A percentile compares a stretch with the other conserved stretches of the same genome.
Conservation (phyloP, 2,329 filamentous ascomycete genomes). For the Phaeosphaeriaceae sp. region DNA sequence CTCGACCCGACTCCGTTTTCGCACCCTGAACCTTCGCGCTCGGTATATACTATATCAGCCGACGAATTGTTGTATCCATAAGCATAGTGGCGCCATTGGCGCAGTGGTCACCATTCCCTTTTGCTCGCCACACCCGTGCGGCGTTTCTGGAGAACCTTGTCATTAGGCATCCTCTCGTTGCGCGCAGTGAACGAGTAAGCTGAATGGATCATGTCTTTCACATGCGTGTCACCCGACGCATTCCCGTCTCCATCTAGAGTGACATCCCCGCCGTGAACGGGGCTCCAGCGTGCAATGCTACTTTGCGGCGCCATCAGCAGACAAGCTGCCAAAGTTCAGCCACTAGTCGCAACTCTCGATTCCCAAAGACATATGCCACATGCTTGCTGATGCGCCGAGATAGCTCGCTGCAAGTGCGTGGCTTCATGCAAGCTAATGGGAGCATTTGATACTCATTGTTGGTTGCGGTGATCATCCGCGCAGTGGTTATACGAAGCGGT, state of each 20-base stretch:
- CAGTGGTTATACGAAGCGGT: neutral
- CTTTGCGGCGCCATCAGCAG: constrained; percentile 24
- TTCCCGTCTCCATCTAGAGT: constrained; percentile 13
- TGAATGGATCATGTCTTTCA: constrained; percentile 17
- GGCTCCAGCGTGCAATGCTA: constrained; percentile 18
- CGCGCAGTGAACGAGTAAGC: constrained; percentile 23
- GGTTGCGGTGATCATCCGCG: neutral
- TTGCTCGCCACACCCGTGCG: constrained; percentile 39
- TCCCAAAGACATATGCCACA: constrained; percentile 2
- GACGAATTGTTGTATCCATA: constrained; percentile 28
- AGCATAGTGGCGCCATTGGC: constrained; percentile 37
- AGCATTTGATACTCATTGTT: neutral
- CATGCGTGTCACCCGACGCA: constrained; percentile 27
- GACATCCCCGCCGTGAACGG: constrained; percentile 15
- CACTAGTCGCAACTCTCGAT: constrained; percentile 11
- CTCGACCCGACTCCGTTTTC: constrained; percentile 9
- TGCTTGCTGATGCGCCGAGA: too few relatives aligned
- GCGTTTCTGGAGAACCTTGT: constrained; percentile 42
- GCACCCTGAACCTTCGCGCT: too few relatives aligned
- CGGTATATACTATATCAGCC: constrained; percentile 15
- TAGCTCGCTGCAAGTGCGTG: neutral
- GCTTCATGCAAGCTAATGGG: neutral
- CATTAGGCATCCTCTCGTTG: constrained; percentile 15
- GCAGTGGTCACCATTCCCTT: constrained; percentile 26
- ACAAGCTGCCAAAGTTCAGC: constrained; percentile 15